A percentile compares a stretch with the other conserved stretches of the same genome.
Conservation (phyloP, 371 early-diverging fungal genomes). For the Syncephalis fuscata region DNA sequence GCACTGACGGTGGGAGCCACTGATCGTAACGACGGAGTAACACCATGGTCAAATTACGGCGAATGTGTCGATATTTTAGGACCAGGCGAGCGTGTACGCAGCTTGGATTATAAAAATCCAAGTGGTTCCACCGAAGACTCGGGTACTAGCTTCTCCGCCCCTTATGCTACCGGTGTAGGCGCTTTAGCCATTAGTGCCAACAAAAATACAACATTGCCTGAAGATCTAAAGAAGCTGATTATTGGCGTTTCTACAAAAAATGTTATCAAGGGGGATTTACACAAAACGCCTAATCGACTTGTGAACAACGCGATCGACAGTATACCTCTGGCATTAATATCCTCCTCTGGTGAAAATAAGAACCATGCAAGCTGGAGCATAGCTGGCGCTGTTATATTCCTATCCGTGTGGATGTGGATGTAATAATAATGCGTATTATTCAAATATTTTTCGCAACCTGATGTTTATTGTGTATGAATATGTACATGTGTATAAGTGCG, state of each 20-base stretch:
- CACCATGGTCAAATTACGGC: slow-evolving; percentile 55
- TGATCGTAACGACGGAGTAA: slow-evolving; percentile 29
- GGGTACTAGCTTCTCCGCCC: slow-evolving; percentile 73
- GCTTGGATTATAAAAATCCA: slow-evolving; percentile 3
- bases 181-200: slow-evolving; percentile 17
- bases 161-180: slow-evolving; percentile 42
- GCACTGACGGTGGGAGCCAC: slow-evolving; percentile 47
- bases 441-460: no score
- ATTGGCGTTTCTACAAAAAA: slow-evolving; percentile 6
- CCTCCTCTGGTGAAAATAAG: no score
- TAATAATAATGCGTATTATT: no score
- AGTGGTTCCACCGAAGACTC: slow-evolving; percentile 30
- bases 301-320: slow-evolving; percentile 10
- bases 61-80: slow-evolving; percentile 34
- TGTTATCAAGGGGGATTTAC: slow-evolving; percentile 7
- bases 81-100: slow-evolving; percentile 24
- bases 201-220: slow-evolving; percentile 2
- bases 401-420: no score
- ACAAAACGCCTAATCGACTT: slow-evolving; percentile 11
- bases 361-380: no score
- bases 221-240: slow-evolving; percentile 5
- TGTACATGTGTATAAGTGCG: no score
- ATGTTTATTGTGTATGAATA: no score
- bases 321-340: no score
- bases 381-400: no score